Percentiles rank a stretch among this genome's conserved stretches.
Evolutionary conservation across 2,329 filamentous ascomycete species (phyloP).

Genomic region (Zymoseptoria ardabiliae): DNA sequence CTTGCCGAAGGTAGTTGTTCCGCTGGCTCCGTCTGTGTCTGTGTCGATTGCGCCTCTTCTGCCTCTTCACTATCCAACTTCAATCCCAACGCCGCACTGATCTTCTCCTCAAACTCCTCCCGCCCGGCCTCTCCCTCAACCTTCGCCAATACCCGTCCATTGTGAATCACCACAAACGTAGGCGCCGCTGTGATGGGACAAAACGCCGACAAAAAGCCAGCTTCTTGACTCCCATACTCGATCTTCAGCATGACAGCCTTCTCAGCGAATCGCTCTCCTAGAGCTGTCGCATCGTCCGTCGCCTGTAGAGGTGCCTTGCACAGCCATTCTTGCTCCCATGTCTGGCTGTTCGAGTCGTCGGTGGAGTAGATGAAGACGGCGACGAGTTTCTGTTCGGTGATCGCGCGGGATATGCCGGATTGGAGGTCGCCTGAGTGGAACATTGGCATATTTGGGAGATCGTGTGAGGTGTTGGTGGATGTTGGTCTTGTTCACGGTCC

Average conservation of each 20-base stretch:
- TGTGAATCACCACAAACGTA: slow-evolving; percentile 66
- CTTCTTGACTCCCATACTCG: slow-evolving; percentile 67
- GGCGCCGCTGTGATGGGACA: slow-evolving; percentile 75
- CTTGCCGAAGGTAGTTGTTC: background rate
- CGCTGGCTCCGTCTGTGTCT: background rate
- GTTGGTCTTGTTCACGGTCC: background rate
- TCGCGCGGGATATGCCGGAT: slow-evolving; percentile 68
- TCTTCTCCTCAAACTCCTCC: slow-evolving; percentile 53
- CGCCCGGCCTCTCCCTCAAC: slow-evolving; percentile 58
- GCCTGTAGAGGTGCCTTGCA: background rate
- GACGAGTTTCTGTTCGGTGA: slow-evolving; percentile 69
- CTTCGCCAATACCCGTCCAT: slow-evolving; percentile 71
- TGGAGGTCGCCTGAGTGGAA: slow-evolving; percentile 77
- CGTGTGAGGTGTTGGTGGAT: background rate
- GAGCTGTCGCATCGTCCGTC: background rate
- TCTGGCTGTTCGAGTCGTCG: slow-evolving; percentile 57
- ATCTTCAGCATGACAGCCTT: slow-evolving; percentile 66
- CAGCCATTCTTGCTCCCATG: slow-evolving; percentile 31
- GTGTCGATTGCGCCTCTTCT: slow-evolving; percentile 3
- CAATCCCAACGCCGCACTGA: slow-evolving; percentile 39
- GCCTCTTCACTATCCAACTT: slow-evolving; percentile 15
- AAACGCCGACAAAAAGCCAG: slow-evolving; percentile 71
- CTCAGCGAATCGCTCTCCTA: slow-evolving; percentile 44
- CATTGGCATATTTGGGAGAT: slow-evolving; percentile 43
- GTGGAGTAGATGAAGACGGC: slow-evolving; percentile 74